Percentiles rank a stretch among this genome's conserved stretches.
phyloP scores from a whole-genome alignment of 768 basidiomycete genomes.

The Suillus discolor region DNA sequence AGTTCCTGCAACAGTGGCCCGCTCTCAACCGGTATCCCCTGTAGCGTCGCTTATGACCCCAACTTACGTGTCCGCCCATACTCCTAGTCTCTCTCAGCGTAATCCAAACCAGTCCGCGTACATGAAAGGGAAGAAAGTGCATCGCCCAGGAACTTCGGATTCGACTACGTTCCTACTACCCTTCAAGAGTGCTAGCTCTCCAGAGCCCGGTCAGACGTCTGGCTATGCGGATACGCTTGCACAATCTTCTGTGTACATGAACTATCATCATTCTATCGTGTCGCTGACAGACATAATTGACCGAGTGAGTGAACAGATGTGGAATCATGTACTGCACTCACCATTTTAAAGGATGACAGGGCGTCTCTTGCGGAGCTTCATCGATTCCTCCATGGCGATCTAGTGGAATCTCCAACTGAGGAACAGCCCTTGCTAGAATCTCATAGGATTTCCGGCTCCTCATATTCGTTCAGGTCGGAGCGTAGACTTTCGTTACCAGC shows the following conservation, averaged over 20 bases:
- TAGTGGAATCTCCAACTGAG: conserved; percentile 23
- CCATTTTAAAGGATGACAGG: conserved; percentile 62
- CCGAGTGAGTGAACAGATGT: conserved; percentile 50
- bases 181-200: conserved; percentile 18
- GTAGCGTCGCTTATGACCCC: conserved; percentile 15
- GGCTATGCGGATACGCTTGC: conserved; percentile 25
- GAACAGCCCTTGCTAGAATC: conserved; percentile 18
- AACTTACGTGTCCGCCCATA: conserved; percentile 22
- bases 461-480: conserved; percentile 53
- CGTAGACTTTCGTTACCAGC: conserved; percentile 73
- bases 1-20: conserved; percentile 36
- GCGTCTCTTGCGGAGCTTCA: conserved; percentile 76
- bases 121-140: conserved; percentile 41
- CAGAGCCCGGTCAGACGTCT: conserved; percentile 14
- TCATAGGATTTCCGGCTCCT: conserved; percentile 34
- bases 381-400: conserved; percentile 54
- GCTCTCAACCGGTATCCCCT: conserved; percentile 30
- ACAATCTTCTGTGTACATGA: conserved; percentile 61
- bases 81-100: conserved; percentile 25
- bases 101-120: conserved; percentile 59
- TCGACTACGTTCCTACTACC: conserved; percentile 57
- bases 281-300: conserved; percentile 83
- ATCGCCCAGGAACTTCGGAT: conserved; percentile 65
- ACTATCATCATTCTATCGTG: conserved; percentile 80
- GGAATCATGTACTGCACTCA: conserved; percentile 9